phyloP scores from a whole-genome alignment of 768 basidiomycete genomes.

The Calocybe gangraenosa region DNA sequence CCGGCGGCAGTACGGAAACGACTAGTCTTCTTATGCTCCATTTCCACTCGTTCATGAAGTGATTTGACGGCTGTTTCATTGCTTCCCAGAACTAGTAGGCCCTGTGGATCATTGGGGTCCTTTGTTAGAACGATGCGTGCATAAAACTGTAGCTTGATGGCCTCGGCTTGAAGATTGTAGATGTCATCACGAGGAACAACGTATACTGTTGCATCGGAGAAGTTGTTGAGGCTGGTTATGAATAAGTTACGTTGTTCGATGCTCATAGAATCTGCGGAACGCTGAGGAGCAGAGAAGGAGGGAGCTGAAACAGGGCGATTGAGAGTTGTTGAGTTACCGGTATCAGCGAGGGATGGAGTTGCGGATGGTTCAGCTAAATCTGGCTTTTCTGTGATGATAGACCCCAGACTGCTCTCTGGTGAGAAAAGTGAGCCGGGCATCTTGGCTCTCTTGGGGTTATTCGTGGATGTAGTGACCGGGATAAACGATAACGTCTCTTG shows the following conservation, averaged over 20 bases:
- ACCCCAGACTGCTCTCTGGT: conserved; percentile 33
- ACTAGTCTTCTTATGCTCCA: conserved; percentile 22
- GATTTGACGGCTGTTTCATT: conserved; percentile 42
- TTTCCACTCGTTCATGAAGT: conserved; percentile 30
- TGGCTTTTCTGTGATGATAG: conserved; percentile 7
- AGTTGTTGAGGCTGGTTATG: conserved; percentile 37
- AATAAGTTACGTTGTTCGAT: conserved; percentile 48
- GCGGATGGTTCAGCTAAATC: neutral
- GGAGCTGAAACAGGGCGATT: conserved; percentile 11
- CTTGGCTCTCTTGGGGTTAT: conserved; percentile 20
- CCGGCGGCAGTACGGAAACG: conserved; percentile 43
- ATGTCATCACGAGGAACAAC: conserved; percentile 44
- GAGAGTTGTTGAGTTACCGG: neutral
- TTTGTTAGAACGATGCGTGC: conserved; percentile 37
- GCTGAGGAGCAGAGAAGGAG: conserved; percentile 10
- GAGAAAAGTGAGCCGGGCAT: conserved; percentile 59
- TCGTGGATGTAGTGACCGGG: conserved; percentile 17
- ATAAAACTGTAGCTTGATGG: conserved; percentile 39
- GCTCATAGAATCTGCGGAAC: conserved; percentile 49
- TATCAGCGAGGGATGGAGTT: neutral
- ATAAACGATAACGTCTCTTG: conserved; percentile 20
- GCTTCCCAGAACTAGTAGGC: conserved; percentile 51
- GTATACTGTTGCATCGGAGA: conserved; percentile 45
- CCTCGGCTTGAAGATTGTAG: conserved; percentile 32
- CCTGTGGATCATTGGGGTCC: conserved; percentile 29